Evolutionary conservation across 495 filamentous ascomycete genomes (phyloP).

Genomic region (Gamarada debralockiae): DNA sequence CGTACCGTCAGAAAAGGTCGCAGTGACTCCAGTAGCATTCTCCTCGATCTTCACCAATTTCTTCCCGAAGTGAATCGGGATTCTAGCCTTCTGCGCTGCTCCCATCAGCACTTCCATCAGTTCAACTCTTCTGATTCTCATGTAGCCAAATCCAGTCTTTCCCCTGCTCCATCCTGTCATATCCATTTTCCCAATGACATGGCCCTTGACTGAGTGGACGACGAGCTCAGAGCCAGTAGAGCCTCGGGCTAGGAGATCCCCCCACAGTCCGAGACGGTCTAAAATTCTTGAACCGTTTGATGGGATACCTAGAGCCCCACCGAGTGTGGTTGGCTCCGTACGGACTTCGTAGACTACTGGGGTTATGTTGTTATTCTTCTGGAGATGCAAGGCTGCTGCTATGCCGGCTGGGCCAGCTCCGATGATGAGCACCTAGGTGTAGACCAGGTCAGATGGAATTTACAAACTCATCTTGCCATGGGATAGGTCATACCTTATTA

Average conservation of each 20-base stretch:
- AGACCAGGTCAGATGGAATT: neutral
- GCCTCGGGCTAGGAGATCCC: neutral
- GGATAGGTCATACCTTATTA: constrained; percentile 2
- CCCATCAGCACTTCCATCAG: constrained; percentile 42
- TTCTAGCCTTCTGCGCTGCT: neutral
- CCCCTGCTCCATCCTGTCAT: constrained; percentile 39
- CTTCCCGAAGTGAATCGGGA: neutral
- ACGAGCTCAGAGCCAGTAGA: neutral
- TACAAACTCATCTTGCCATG: neutral
- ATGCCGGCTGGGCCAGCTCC: constrained; percentile 55
- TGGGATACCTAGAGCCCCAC: constrained; percentile 57
- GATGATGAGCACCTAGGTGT: constrained; percentile 40
- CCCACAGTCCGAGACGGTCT: constrained; percentile 45
- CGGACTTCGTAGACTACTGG: constrained; percentile 53
- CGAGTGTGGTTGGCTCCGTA: constrained; percentile 49
- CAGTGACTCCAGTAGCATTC: constrained; percentile 32
- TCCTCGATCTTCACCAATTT: constrained; percentile 12
- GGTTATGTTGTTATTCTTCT: constrained; percentile 31
- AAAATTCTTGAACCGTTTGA: constrained; percentile 57
- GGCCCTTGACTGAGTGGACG: neutral
- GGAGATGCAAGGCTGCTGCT: constrained; percentile 46
- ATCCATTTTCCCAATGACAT: constrained; percentile 5
- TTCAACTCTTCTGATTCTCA: constrained; percentile 43
- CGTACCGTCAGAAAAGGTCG: constrained; percentile 47
- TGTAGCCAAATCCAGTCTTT: constrained; percentile 36